Conservation (phyloP, 2,329 filamentous ascomycete species). For the Venturia carpophila region DNA sequence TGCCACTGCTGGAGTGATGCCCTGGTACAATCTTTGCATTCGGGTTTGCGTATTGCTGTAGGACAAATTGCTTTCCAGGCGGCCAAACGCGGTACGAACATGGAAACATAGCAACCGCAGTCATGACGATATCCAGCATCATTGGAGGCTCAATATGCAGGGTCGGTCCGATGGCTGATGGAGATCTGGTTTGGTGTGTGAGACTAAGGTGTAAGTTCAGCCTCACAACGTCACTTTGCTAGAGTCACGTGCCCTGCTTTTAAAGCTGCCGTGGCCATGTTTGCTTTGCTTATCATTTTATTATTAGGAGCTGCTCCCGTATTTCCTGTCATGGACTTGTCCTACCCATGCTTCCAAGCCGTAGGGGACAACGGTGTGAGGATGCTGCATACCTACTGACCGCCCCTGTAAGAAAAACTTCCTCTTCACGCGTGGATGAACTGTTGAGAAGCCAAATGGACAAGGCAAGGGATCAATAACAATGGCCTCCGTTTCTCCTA, state of each 20-base stretch:
- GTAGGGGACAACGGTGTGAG: neutral
- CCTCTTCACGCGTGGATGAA: neutral
- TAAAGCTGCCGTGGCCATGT: neutral
- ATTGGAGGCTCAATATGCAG: slow-evolving; percentile 10
- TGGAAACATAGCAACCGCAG: neutral
- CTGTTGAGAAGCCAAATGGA: neutral
- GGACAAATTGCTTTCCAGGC: neutral
- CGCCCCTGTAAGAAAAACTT: neutral
- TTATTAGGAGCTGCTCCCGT: neutral
- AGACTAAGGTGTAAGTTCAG: neutral
- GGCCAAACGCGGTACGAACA: neutral
- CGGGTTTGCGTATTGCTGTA: neutral
- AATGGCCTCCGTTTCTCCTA: too few species aligned
- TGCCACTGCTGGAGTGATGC: neutral
- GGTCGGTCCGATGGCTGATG: neutral
- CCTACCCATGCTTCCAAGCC: neutral
- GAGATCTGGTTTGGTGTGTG: neutral
- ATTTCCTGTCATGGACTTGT: neutral
- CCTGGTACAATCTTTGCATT: slow-evolving; percentile 6
- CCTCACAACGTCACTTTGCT: neutral
- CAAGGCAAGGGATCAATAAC: neutral
- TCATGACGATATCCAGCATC: slow-evolving; percentile 5
- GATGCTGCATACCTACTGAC: neutral
- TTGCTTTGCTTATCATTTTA: too few species aligned
- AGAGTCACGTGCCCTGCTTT: neutral